These are phyloP conservation scores for Colletotrichum filicis DNA, from an alignment of 2,329 filamentous ascomycete species.

Conservation along the genomic window DNA sequence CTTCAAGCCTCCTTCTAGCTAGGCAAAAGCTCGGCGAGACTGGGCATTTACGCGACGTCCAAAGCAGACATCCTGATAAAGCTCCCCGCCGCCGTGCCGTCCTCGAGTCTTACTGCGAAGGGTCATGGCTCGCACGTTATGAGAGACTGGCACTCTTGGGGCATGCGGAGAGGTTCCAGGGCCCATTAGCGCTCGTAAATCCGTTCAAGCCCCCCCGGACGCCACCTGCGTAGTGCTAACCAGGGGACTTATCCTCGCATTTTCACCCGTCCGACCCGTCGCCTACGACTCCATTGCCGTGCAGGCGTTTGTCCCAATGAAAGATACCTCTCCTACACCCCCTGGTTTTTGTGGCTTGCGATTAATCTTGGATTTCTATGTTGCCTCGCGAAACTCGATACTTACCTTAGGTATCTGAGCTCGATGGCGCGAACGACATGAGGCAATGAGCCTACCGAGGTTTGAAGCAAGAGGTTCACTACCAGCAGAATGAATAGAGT, in stretches of 20 bases:
- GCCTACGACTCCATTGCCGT: conserved; percentile 18
- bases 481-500: neutral
- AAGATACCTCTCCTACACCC: neutral
- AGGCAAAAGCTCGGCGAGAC: conserved; percentile 7
- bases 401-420: no score
- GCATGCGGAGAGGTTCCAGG: conserved; percentile 4
- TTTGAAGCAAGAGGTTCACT: neutral
- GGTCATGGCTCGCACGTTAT: neutral
- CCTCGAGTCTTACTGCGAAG: neutral
- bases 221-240: conserved; percentile 11
- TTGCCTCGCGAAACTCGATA: neutral
- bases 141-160: neutral
- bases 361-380: neutral
- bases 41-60: neutral
- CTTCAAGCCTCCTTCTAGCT: neutral
- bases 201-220: conserved; percentile 4
- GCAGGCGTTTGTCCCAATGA: conserved; percentile 29
- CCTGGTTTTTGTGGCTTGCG: neutral
- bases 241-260: conserved; percentile 4
- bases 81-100: neutral
- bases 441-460: neutral
- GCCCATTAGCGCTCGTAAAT: neutral
- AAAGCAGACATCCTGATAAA: conserved; percentile 7
- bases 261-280: conserved; percentile 13
- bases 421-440: neutral